phyloP scores from a whole-genome alignment of 2,329 filamentous ascomycete genomes.

The Ophiostoma piceae region DNA sequence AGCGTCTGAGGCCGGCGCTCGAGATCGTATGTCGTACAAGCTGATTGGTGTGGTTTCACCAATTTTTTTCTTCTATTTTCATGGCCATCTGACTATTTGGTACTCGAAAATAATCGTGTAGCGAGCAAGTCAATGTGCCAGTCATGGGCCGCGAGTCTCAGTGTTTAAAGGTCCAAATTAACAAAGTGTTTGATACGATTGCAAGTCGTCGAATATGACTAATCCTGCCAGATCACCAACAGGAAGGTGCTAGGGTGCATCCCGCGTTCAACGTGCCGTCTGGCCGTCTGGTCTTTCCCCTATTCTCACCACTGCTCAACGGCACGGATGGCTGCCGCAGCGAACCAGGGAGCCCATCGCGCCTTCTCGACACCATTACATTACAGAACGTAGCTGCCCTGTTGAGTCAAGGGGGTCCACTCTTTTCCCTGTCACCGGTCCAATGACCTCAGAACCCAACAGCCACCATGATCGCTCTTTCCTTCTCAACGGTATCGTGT shows the following conservation, averaged over 20 bases:
- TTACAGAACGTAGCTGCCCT: neutral
- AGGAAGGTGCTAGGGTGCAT: neutral
- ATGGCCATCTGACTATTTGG: neutral
- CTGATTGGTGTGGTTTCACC: neutral
- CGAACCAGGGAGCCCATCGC: neutral
- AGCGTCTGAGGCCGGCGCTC: neutral
- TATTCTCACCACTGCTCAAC: neutral
- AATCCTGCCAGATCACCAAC: neutral
- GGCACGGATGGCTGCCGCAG: slow-evolving; percentile 3
- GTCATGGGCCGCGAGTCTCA: neutral
- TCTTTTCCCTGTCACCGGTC: neutral
- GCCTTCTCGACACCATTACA: neutral
- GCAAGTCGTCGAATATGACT: neutral
- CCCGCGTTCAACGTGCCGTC: neutral
- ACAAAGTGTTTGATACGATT: neutral
- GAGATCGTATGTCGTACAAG: neutral
- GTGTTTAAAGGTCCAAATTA: too few relatives aligned
- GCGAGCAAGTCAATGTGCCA: neutral
- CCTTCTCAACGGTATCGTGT: neutral
- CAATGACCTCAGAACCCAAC: neutral
- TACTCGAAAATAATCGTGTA: neutral
- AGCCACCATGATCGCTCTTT: slow-evolving; percentile 1
- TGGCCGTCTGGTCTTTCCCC: neutral
- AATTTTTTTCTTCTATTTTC: neutral
- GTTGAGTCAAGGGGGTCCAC: neutral